Conservation (phyloP, 257 asterid genomes). For the Solanum tacnaense region DNA sequence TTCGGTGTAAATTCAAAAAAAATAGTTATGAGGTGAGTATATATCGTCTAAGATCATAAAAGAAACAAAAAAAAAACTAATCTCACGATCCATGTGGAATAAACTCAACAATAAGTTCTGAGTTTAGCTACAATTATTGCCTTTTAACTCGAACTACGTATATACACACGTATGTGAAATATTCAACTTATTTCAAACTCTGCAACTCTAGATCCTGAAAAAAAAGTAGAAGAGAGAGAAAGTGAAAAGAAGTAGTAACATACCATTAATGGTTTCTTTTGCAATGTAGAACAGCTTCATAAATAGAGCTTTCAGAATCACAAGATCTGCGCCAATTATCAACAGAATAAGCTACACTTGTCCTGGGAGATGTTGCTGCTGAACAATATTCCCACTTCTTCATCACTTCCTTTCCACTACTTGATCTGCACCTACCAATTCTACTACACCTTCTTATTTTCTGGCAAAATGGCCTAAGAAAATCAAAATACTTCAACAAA, state of each 20-base stretch:
- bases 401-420: constrained; percentile 9
- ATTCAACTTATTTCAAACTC: background rate
- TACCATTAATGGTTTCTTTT: constrained; percentile 59
- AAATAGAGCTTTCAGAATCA: constrained; percentile 83
- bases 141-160: background rate
- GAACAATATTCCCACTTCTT: constrained; percentile 20
- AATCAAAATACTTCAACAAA: constrained; percentile 36
- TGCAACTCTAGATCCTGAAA: background rate
- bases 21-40: no score
- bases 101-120: background rate
- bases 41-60: background rate
- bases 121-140: background rate
- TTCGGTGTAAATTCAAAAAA: background rate
- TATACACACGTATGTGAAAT: background rate
- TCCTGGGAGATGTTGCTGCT: constrained; percentile 54
- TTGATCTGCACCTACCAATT: constrained; percentile 10
- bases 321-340: constrained; percentile 70
- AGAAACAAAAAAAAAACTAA: background rate
- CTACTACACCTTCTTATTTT: constrained; percentile 16
- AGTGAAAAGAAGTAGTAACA: no score
- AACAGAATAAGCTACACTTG: constrained; percentile 45
- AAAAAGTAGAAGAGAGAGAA: background rate
- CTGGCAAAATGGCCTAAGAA: constrained; percentile 35
- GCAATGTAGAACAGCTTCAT: constrained; percentile 90
- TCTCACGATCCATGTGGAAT: background rate